Conservation (phyloP, 169 alveolate genomes). For the Neospora caninum region DNA sequence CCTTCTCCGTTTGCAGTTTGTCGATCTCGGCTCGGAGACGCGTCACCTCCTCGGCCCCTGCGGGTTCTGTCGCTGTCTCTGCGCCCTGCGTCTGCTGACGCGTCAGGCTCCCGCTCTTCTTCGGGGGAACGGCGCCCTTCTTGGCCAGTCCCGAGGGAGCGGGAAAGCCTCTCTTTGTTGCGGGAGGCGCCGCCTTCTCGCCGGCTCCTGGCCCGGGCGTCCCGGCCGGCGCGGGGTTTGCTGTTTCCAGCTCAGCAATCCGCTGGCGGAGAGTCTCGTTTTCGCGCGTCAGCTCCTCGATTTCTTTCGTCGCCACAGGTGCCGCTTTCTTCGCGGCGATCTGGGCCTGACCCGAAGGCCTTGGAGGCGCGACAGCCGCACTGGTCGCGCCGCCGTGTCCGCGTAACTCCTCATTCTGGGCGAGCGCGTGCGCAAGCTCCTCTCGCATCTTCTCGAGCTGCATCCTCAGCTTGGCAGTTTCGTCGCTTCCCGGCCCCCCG, state of each 20-base stretch:
- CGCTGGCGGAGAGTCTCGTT: not conserved
- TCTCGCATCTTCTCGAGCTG: slow-evolving; percentile 15
- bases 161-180: not conserved
- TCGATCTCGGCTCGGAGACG: not conserved
- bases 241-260: not conserved
- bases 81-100: not conserved
- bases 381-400: not conserved
- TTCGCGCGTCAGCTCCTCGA: not conserved
- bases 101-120: not conserved
- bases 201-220: no score
- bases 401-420: not conserved
- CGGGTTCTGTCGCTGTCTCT: not conserved
- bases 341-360: no score
- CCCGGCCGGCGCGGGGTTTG: not conserved
- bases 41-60: not conserved
- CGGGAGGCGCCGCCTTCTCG: not conserved
- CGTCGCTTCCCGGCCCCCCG: not conserved
- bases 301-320: not conserved
- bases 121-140: not conserved
- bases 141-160: not conserved
- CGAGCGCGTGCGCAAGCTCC: not conserved
- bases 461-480: not conserved
- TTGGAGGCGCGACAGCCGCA: not conserved
- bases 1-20: not conserved
- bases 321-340: not conserved